phyloP scores from a whole-genome alignment of 164 flowering plant species.

The Vitis rupestris region DNA sequence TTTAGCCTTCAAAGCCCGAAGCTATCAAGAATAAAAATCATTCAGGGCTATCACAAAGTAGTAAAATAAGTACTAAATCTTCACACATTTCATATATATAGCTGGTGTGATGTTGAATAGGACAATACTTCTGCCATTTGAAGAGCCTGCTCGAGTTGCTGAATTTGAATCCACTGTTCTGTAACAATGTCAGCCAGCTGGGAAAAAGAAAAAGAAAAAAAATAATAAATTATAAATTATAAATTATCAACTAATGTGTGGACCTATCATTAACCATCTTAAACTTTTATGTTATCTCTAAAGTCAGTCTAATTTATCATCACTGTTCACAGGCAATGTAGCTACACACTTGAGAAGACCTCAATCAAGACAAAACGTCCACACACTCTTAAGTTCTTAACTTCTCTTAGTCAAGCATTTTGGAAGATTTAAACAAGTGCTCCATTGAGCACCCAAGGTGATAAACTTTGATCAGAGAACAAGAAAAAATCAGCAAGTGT shows the following conservation, averaged over 20 bases:
- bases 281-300: background rate
- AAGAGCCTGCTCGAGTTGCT: constrained; percentile 85
- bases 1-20: constrained; percentile 28
- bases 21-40: background rate
- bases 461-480: too few species aligned
- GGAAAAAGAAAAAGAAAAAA: constrained; percentile 8
- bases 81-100: background rate
- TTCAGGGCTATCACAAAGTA: background rate
- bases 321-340: too few species aligned
- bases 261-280: background rate
- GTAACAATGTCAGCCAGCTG: constrained; percentile 70
- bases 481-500: too few species aligned
- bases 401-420: too few species aligned
- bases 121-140: constrained; percentile 50
- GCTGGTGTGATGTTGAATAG: background rate
- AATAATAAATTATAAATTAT: background rate
- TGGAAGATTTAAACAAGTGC: too few species aligned
- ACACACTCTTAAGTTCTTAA: too few species aligned
- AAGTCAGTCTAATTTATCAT: too few species aligned
- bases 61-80: background rate
- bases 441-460: too few species aligned
- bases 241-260: background rate
- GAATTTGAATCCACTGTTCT: constrained; percentile 91
- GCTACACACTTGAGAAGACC: too few species aligned
- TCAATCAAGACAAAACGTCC: too few species aligned